Percentiles rank a stretch among this genome's conserved stretches.
phyloP scores from a whole-genome alignment of 805 yeast species.

The Spathaspora girioi region DNA sequence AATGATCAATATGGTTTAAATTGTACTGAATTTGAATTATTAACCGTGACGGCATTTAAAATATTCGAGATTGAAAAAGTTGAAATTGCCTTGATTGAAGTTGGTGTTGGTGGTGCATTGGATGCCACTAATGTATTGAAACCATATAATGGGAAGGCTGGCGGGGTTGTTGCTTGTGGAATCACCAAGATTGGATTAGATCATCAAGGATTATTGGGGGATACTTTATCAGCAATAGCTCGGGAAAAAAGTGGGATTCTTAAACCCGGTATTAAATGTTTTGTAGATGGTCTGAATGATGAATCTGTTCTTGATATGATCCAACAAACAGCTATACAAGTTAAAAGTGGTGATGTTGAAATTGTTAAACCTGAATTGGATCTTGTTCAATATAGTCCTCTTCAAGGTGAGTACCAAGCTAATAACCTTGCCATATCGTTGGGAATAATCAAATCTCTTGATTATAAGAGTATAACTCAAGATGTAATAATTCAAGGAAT shows the following conservation, averaged over 20 bases:
- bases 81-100: constrained; percentile 83
- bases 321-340: constrained; percentile 25
- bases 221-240: constrained; percentile 63
- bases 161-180: constrained; percentile 58
- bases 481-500: constrained; percentile 50
- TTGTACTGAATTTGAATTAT: constrained; percentile 84
- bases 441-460: constrained; percentile 9
- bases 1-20: constrained; percentile 43
- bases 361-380: constrained; percentile 13
- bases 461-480: constrained; percentile 20
- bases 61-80: constrained; percentile 60
- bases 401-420: constrained; percentile 70
- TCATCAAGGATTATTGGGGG: constrained; percentile 76
- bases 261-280: constrained; percentile 55
- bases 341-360: constrained; percentile 28
- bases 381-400: constrained; percentile 39
- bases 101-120: constrained; percentile 85
- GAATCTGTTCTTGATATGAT: constrained; percentile 48
- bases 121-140: constrained; percentile 83
- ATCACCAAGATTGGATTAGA: constrained; percentile 85
- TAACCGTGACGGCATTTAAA: constrained; percentile 82
- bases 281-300: constrained; percentile 69
- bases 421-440: constrained; percentile 70
- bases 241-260: constrained; percentile 84
- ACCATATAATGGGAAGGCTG: constrained; percentile 14